Evolutionary conservation across 108 stramenopile species (phyloP).

Genomic region (Schizochytrium sp.): DNA sequence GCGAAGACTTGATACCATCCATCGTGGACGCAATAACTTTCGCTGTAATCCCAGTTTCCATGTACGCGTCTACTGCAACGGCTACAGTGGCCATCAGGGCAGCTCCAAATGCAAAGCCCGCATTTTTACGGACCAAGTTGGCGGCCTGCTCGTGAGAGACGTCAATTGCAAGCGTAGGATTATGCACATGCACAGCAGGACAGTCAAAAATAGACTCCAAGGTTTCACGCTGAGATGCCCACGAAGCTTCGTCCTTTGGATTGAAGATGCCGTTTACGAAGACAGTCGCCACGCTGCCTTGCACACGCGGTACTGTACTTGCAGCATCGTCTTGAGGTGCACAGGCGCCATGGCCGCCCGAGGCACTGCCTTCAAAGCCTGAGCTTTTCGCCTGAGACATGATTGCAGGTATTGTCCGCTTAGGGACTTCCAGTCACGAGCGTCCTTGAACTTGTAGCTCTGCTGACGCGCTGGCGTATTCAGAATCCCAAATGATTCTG

Average conservation of each 20-base stretch:
- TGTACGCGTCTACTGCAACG: constrained; percentile 20
- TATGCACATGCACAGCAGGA: constrained; percentile 25
- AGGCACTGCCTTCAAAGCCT: too few relatives aligned
- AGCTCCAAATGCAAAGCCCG: background rate
- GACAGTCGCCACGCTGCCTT: constrained; percentile 11
- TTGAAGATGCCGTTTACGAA: constrained; percentile 51
- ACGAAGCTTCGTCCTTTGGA: constrained; percentile 46
- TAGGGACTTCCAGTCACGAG: too few relatives aligned
- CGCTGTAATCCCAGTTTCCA: background rate
- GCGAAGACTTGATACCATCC: background rate
- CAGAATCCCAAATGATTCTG: too few relatives aligned
- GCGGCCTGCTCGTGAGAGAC: background rate
- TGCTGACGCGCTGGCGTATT: too few relatives aligned
- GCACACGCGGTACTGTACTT: background rate
- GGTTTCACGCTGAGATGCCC: background rate
- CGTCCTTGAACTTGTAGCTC: too few relatives aligned
- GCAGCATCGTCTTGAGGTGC: background rate
- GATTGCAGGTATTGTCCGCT: too few relatives aligned
- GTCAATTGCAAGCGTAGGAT: constrained; percentile 22
- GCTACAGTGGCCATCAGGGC: constrained; percentile 27
- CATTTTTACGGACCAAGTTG: constrained; percentile 7
- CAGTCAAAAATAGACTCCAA: background rate
- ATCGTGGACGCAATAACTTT: background rate
- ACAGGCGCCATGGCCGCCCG: too few relatives aligned
- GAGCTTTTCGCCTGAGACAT: too few relatives aligned